Evolutionary conservation across 371 early-diverging fungal genomes (phyloP), one percentile per base, ranked within the genome.

Genomic region (Rhizomucor pusillus): DNA sequence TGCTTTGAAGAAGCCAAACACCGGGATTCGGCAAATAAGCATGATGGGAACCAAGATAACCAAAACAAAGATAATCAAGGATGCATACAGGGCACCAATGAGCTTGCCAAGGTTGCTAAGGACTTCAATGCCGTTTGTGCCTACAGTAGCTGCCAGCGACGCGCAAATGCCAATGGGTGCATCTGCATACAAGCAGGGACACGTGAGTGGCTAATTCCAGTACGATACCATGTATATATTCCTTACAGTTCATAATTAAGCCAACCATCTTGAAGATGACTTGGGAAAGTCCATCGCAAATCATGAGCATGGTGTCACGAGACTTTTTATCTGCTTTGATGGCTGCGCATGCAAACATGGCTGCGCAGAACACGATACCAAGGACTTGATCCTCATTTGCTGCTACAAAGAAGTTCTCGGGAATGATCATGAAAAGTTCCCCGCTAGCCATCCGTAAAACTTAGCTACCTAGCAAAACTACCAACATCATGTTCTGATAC

Each of bases 151-250:
- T 46, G 88, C 89, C 19, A 90, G 62, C 34, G 89, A 75, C 49
- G 82, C 79, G 39, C 79, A 77, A 52, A 90, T 84, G 69, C 88
- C 88, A 55, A 90, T 79, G 44, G 91, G 91, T 33, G 88, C 91
- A 63, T 82, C 73, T 67, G 41, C 16, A 43, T 13, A 40, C 1
- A 34, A 9, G 7, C 7, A 5, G 3, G 29, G 7, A 7, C 29
- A 7, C 7, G 29, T 29, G 29, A 29, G 29, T 29, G 29, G 7
- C 5, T 29, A 29, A 29, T 29, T 7, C 29, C 7, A 29, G 7
- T 29, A 7, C 29, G 3, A 29, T 5, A 7, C 29, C 3, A 29
- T n/a, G n/a, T n/a, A 29, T 29, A 29, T 29, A 29, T 29, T 10
- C 10, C 64, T 65, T 60, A 66, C 67, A 84, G 75, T 84, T 80